Percentiles rank a stretch among this genome's conserved stretches.
These are phyloP conservation scores for Ophiostoma triangulosporum DNA, from an alignment of 2,329 filamentous ascomycete genomes.

Conservation along the genomic window DNA sequence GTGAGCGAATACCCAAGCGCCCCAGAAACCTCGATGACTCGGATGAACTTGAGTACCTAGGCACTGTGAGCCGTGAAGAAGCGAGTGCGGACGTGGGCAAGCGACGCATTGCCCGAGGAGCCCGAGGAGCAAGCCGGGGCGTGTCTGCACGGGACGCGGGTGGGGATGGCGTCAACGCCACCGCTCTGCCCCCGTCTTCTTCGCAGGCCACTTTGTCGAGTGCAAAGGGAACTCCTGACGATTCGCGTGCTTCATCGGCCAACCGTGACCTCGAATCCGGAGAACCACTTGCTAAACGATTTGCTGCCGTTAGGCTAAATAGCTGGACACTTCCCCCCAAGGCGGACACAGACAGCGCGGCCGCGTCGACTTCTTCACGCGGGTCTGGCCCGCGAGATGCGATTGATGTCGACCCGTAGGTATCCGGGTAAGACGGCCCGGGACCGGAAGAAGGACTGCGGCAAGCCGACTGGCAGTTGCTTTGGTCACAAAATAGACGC, in stretches of 20 bases:
- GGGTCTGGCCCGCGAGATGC: neutral
- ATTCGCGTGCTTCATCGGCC: slow-evolving; percentile 19
- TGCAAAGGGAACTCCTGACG: slow-evolving; percentile 6
- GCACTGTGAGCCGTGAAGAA: neutral
- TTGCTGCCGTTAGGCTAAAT: slow-evolving; percentile 53
- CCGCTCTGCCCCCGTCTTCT: neutral
- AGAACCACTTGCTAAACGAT: slow-evolving; percentile 50
- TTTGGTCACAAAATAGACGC: too few relatives aligned
- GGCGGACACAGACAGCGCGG: neutral
- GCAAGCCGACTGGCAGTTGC: too few relatives aligned
- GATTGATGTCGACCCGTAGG: too few relatives aligned
- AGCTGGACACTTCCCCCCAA: slow-evolving; percentile 11
- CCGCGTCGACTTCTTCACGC: neutral
- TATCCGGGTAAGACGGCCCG: too few relatives aligned
- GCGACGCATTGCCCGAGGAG: slow-evolving; percentile 1
- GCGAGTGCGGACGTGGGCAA: neutral
- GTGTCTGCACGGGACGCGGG: neutral
- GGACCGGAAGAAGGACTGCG: neutral
- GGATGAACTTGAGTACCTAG: slow-evolving; percentile 11
- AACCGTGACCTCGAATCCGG: slow-evolving; percentile 20
- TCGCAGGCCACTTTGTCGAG: neutral
- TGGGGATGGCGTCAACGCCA: neutral
- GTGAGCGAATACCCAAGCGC: slow-evolving; percentile 84
- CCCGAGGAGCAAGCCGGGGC: neutral
- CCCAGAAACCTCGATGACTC: slow-evolving; percentile 1